Base-by-base conservation (phyloP, 2,329 filamentous ascomycete species). In the Ilyonectria destructans region DNA sequence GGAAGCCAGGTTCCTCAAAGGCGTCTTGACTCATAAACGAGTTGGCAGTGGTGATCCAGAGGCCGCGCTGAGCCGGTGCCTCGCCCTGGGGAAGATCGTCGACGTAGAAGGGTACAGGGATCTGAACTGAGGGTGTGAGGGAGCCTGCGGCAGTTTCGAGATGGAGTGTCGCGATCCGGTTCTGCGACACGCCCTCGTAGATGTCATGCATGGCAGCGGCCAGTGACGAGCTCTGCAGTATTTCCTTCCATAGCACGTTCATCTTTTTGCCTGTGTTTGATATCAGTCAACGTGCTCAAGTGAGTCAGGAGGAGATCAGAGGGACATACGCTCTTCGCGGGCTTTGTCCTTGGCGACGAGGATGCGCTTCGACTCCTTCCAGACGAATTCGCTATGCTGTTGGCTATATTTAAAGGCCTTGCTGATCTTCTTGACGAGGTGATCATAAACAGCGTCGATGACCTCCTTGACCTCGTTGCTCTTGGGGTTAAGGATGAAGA, bases 341-440 rank as follows among this genome's bases (percentile, higher is more conserved):
- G 91, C 94, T 76, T 93, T 94, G 71, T 97, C 92, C 78, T 96
- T 97, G 74, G 96, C 85, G 37, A 89, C 85, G 33, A 96, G 84
- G 55, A 98, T 96, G 66, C 89, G 89, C 80, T 96, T 95, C 3
- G 93, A 94, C 78, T 99, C 94, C 76, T 92, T 93, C 90, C 94
- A 96, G 5, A 99, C 93, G 79, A 98, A 98, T 74, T 95, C 92
- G 64, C 91, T 93, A 68, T 93, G 92, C 72, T 95, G 92, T 82
- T 99, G 96, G 78, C 95, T 95, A 81, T 96, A 96, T 78, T 96
- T 97, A 78, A 97, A 89, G 4, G 93, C 94, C 83, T 96, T 97
- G 78, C 95, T 95, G 75, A 97, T 91, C 81, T 97, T 97, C 80
- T 95, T 96, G 71, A 95, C 92, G 45, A 98, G 92, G 79, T 97